These are phyloP conservation scores for Colletotrichum camelliae DNA, from an alignment of 2,329 filamentous ascomycete species.

Conservation along the genomic window DNA sequence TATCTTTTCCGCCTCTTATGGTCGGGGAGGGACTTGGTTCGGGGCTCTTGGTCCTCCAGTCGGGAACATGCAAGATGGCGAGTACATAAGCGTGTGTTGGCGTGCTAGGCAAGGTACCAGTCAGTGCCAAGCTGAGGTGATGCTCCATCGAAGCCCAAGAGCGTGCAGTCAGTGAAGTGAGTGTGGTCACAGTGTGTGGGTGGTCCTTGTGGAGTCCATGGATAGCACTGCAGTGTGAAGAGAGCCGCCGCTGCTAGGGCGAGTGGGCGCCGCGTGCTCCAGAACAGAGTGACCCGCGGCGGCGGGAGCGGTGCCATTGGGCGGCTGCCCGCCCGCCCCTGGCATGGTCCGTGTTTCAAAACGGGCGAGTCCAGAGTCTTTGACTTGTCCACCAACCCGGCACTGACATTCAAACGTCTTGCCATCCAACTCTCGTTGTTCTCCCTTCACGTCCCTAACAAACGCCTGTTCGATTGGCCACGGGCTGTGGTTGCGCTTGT, in stretches of 20 bases:
- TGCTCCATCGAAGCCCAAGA: background rate
- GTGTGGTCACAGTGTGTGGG: background rate
- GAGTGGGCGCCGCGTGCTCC: constrained; percentile 18
- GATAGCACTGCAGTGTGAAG: background rate
- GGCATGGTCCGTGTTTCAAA: constrained; percentile 21
- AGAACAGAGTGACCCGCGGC: constrained; percentile 1
- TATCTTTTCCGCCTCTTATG: background rate
- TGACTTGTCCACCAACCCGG: constrained; percentile 9
- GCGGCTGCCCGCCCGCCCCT: constrained; percentile 1
- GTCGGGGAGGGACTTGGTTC: background rate
- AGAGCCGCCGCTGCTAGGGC: constrained; percentile 12
- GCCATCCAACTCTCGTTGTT: background rate
- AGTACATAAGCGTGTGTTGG: background rate
- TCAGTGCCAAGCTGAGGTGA: background rate
- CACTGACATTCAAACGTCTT: constrained; percentile 2
- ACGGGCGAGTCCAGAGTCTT: constrained; percentile 5
- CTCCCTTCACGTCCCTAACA: background rate
- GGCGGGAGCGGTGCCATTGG: constrained; percentile 14
- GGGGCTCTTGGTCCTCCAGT: background rate
- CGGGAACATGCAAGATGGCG: background rate
- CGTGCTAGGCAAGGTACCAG: background rate
- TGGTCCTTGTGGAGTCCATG: background rate
- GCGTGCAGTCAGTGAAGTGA: background rate
- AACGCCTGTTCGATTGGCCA: background rate
- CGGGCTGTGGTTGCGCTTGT: background rate